phyloP scores from a whole-genome alignment of 768 basidiomycete species.

The Xerocomus brunneocitrinus region DNA sequence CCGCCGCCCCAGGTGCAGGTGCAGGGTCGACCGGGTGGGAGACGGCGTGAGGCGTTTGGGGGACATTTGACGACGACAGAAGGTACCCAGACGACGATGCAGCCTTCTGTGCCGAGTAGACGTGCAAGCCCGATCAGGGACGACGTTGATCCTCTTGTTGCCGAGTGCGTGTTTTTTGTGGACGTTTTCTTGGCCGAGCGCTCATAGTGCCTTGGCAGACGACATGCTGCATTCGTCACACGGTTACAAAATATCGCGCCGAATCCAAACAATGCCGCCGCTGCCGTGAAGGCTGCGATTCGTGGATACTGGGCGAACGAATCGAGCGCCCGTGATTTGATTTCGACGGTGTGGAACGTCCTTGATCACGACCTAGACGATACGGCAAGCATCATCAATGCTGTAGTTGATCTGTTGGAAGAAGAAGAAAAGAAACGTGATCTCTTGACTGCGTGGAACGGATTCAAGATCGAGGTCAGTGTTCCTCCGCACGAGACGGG shows the following conservation, averaged over 20 bases:
- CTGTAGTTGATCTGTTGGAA: conserved; percentile 72
- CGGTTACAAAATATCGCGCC: conserved; percentile 58
- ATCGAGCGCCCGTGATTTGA: conserved; percentile 75
- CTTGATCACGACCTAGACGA: conserved; percentile 64
- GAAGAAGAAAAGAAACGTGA: conserved; percentile 81
- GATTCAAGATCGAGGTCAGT: conserved; percentile 84
- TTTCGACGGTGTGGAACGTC: conserved; percentile 84
- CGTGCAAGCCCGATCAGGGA: conserved; percentile 31
- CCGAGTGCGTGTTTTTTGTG: conserved; percentile 45
- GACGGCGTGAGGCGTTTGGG: conserved; percentile 62
- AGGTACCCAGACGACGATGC: conserved; percentile 9
- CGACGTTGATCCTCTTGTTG: conserved; percentile 49
- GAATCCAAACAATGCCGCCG: conserved; percentile 52
- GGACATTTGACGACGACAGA: conserved; percentile 51
- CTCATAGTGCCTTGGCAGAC: conserved; percentile 38
- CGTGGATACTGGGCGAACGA: conserved; percentile 77
- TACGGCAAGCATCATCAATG: conserved; percentile 68
- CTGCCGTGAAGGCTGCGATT: conserved; percentile 68
- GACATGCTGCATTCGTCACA: conserved; percentile 58
- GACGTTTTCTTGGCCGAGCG: background rate
- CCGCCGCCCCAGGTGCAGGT: conserved; percentile 22
- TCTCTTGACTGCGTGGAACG: conserved; percentile 73
- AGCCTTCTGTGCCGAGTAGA: conserved; percentile 19
- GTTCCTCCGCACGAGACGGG: conserved; percentile 17
- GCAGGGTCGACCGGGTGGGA: conserved; percentile 29